Evolutionary conservation across 2,329 filamentous ascomycete species (phyloP), one percentile per base, ranked within the genome.

Genomic region (Trichoderma oligosporum): DNA sequence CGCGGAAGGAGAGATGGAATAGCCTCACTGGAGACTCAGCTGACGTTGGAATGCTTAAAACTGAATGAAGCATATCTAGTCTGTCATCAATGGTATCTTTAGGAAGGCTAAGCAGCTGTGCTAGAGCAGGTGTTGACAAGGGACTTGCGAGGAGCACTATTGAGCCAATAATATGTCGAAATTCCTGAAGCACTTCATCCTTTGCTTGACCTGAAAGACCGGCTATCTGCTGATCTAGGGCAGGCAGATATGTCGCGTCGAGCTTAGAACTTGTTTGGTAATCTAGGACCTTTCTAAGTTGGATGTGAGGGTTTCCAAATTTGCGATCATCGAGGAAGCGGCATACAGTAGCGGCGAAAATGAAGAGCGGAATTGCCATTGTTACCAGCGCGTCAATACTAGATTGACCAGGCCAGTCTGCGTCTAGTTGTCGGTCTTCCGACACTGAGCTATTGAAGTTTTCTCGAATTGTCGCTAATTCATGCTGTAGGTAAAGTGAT

Each of bases 361-460:
- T 73, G 51, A 73, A 73, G 0, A 76, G 62, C 0, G 71, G 70
- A 2, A 64, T 57, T 1, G 73, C 66, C 58, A 65, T 71, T 14
- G 61, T 2, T 0, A 67, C 60, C 1, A 73, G 63, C 4, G 4
- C 16, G 14, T 25, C 1, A 0, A 56, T 41, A 0, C 9, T 20
- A 0, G 27, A 5, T 3, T 42, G 1, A 0, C 58, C 57, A 0
- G 63, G 62, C 62, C 61, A 64, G 3, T 54, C 20, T 2, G n/a
- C 8, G 0, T n/a, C 12, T 1, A 64, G 38, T 7, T 55, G 33
- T 0, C 35, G 18, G 1, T 42, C 4, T 9, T 33, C 9, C 5
- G 35, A 25, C n/a, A 44, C 47, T 20, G 29, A 36, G 2, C n/a
- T 25, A 24, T 57, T 57, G 18, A 45, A 45, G 7, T 45, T 22